Percentiles rank a stretch among this genome's conserved stretches.
These are phyloP conservation scores for Musa troglodytarum DNA, from an alignment of 176 grass and related monocot species.

Conservation along the genomic window DNA sequence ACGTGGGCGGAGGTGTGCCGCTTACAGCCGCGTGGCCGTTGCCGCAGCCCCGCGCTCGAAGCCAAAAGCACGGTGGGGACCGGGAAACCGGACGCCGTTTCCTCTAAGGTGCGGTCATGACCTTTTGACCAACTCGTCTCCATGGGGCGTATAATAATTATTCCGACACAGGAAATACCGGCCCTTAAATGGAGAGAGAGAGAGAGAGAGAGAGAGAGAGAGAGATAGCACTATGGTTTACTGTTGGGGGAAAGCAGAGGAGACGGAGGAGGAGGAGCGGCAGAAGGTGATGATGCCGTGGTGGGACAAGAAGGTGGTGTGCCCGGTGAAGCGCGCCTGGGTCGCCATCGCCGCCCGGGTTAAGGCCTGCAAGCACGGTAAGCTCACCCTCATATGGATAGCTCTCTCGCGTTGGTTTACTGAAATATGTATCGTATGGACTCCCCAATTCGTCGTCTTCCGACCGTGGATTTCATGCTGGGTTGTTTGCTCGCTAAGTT, in stretches of 20 bases:
- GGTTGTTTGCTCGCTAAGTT: background rate
- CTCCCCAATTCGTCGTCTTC: background rate
- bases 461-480: background rate
- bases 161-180: background rate
- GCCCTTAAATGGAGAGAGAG: background rate
- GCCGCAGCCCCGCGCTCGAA: too few relatives aligned
- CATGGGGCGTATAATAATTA: too few relatives aligned
- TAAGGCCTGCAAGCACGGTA: constrained; percentile 46
- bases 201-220: background rate
- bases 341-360: constrained; percentile 60
- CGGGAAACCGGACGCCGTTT: too few relatives aligned
- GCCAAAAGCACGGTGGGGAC: too few relatives aligned
- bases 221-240: background rate
- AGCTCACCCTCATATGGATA: background rate
- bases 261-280: background rate
- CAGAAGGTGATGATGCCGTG: constrained; percentile 34
- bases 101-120: too few relatives aligned
- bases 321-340: constrained; percentile 48
- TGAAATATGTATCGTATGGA: background rate
- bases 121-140: too few relatives aligned
- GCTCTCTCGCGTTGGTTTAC: background rate
- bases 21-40: too few relatives aligned
- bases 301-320: constrained; percentile 81
- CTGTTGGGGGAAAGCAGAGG: background rate
- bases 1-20: too few relatives aligned